Base-by-base conservation (phyloP, 768 basidiomycete species). In the Gelatoporia subvermispora region DNA sequence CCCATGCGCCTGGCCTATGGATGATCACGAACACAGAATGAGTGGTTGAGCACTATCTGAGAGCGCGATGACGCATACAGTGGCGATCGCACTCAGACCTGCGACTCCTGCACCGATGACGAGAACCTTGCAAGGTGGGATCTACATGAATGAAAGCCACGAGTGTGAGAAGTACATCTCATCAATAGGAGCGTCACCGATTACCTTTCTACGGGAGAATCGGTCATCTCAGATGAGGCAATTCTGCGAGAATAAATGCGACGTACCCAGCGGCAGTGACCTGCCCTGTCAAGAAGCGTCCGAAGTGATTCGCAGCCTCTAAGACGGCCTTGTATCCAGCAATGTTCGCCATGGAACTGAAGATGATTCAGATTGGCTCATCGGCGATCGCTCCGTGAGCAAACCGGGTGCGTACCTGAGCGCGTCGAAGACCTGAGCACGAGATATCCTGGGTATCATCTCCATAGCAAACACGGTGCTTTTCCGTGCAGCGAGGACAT, bases 241-340 rank as follows among this genome's bases (percentile, higher is more conserved):
- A 17, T 20, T 37, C 9, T 36, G 37, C 41, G n/a, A 37, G 9
- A 40, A 52, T 38, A 45, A 24, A 35, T 40, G 18, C 13, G 31
- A 59, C 41, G 63, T 64, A 88, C 85, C 88, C 88, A 64, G 89
- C 90, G 49, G 91, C 91, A 5, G 91, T 93, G 47, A 90, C 88
- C 65, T 93, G 91, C 59, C 91, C 91, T 28, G 91, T 91, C 55
- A 93, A 72, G 69, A 90, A 93, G 56, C 91, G 75, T 59, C 90
- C 90, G 59, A 93, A 93, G 60, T 88, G 79, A 64, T 90, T 92
- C 21, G 89, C 88, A 24, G 91, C 91, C 65, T 93, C 91, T 61
- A 93, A 65, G 41, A 93, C 89, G 35, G 91, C 91, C 65, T 93
- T 91, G 66, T 93, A 93, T 11, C 91, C 91, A n/a, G 89, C 79